Evolutionary conservation across 202 grass and related monocot species (phyloP).

Genomic region (Brachypodium distachyon): DNA sequence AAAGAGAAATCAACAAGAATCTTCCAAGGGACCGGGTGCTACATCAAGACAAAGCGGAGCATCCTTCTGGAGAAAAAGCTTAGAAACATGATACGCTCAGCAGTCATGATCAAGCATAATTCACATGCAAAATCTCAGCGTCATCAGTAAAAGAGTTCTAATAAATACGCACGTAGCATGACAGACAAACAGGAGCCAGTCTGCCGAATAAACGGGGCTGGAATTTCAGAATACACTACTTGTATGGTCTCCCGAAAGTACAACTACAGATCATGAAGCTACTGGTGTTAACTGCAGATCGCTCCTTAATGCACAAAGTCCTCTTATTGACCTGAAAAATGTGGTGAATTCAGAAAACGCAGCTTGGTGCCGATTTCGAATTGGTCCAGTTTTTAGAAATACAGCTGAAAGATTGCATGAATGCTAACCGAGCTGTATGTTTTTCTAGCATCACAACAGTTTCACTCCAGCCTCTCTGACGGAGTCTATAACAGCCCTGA

Average conservation of each 20-base stretch:
- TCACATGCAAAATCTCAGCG: neutral
- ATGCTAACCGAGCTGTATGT: neutral
- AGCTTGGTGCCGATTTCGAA: neutral
- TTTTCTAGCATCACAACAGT: constrained; percentile 36
- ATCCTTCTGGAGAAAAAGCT: neutral
- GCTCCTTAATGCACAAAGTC: neutral
- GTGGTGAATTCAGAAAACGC: neutral
- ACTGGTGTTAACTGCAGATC: neutral
- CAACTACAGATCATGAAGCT: neutral
- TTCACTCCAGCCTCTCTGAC: constrained; percentile 67
- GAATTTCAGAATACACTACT: neutral
- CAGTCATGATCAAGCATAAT: neutral
- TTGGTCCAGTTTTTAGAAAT: neutral
- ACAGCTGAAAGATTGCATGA: neutral
- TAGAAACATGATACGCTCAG: neutral
- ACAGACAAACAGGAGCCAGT: neutral
- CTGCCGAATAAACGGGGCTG: neutral
- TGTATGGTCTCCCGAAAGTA: neutral
- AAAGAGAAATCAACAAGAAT: neutral
- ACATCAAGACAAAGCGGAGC: neutral
- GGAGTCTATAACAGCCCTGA: constrained; percentile 68
- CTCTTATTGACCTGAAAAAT: constrained; percentile 19
- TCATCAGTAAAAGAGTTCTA: too few relatives aligned
- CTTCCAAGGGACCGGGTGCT: neutral
- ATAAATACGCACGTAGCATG: neutral